phyloP scores from a whole-genome alignment of 495 filamentous ascomycete genomes.

The Penicillium taxi region DNA sequence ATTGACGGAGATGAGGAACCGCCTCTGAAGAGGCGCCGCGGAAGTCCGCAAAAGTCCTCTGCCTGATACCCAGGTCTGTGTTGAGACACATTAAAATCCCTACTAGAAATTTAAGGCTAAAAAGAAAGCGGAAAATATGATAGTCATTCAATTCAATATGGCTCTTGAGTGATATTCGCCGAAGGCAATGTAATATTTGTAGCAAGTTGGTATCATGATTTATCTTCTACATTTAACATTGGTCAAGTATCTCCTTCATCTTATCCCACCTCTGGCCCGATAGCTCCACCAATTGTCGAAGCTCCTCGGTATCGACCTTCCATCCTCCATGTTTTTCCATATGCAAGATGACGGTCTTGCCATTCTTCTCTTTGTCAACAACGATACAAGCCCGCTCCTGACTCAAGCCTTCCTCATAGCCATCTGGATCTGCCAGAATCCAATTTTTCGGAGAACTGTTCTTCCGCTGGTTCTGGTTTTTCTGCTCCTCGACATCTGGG shows the following conservation, averaged over 20 bases:
- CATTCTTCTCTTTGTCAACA: constrained; percentile 52
- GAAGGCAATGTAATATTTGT: neutral
- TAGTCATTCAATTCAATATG: too few relatives aligned
- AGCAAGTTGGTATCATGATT: constrained; percentile 29
- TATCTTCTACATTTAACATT: constrained; percentile 22
- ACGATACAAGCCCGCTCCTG: constrained; percentile 66
- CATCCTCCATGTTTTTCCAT: constrained; percentile 82
- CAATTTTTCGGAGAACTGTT: constrained; percentile 49
- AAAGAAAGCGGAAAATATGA: too few relatives aligned
- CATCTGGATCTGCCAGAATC: constrained; percentile 82
- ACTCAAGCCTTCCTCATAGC: constrained; percentile 77
- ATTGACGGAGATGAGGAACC: constrained; percentile 25
- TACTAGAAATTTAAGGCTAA: too few relatives aligned
- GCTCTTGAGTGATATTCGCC: neutral
- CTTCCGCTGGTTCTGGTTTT: constrained; percentile 24
- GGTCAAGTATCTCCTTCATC: constrained; percentile 39
- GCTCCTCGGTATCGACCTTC: constrained; percentile 45
- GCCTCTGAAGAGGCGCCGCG: constrained; percentile 30
- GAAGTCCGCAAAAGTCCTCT: constrained; percentile 16
- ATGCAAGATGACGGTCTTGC: constrained; percentile 50
- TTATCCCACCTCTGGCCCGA: constrained; percentile 49
- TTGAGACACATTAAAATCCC: too few relatives aligned
- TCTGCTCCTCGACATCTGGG: constrained; percentile 37
- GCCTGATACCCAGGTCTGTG: neutral
- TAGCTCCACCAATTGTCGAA: constrained; percentile 46